Evolutionary conservation across 176 grass and related monocot genomes (phyloP), one percentile per base, ranked within the genome.

Genomic region (Pharus latifolius): DNA sequence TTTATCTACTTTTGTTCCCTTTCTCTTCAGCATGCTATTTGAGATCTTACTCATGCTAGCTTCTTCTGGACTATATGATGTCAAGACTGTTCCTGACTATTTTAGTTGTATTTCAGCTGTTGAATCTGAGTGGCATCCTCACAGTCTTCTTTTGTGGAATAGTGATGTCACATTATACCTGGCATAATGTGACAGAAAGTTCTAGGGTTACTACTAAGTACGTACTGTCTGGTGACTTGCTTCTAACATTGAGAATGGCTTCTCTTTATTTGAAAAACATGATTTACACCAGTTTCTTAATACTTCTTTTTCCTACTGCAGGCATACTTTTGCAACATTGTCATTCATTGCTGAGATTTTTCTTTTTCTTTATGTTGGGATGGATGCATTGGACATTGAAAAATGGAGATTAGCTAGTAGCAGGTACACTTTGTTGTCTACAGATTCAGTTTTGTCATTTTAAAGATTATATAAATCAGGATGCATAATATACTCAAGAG

Each of bases 371-470:
- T 98, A 98, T 81, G 94, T 98, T 52, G 87, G 94, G 78, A 98
- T 98, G 94, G 94, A 98, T 83, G 94, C 94, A 44, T 74, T 98
- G 70, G 94, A 98, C 78, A 91, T 98, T 85, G 94, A 98, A 69
- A 98, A 93, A 85, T 98, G 94, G 94, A 85, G 23, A 67, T 88
- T 93, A 77, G 94, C 87, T 38, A 91, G 94, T 82, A 78, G 62
- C 76, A 98, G 81, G 89, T 98, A 85, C 11, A 26, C 61, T 60
- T 78, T 77, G 13, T 69, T 70, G 48, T 60, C 49, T 27, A 63
- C 63, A 26, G 47, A 47, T 44, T n/a, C n/a, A 60, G 44, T 46
- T n/a, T 27, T 75, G 9, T 22, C 12, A 18, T 60, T 82, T 27
- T 46, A 70, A 53, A 22, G 17, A 55, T 19, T 35, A 13, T 60